Percentiles rank a stretch among this genome's conserved stretches.
These are phyloP conservation scores for Mycena sanguinolenta DNA, from an alignment of 768 basidiomycete genomes.

Conservation along the genomic window DNA sequence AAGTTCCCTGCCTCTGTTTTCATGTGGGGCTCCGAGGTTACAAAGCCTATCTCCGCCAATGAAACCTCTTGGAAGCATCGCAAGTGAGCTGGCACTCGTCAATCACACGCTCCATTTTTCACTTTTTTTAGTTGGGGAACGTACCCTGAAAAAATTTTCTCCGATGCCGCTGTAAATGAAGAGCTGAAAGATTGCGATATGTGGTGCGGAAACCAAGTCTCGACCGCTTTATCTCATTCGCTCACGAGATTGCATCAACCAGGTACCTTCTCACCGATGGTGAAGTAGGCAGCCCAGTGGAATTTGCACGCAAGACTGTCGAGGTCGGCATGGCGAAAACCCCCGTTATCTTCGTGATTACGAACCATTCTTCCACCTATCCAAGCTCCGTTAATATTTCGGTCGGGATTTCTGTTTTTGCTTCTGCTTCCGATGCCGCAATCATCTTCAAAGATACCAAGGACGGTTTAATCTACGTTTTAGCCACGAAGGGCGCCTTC, in stretches of 20 bases:
- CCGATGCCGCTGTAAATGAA: slow-evolving; percentile 5
- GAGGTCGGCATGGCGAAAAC: slow-evolving; percentile 37
- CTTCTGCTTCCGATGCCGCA: slow-evolving; percentile 33
- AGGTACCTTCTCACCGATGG: not conserved
- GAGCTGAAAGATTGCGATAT: slow-evolving; percentile 35
- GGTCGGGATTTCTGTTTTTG: slow-evolving; percentile 35
- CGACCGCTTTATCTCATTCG: too few relatives aligned
- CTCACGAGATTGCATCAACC: too few relatives aligned
- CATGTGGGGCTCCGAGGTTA: slow-evolving; percentile 30
- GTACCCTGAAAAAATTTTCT: slow-evolving; percentile 27
- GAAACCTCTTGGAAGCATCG: slow-evolving; percentile 24
- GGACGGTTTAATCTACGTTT: slow-evolving; percentile 25
- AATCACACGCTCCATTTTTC: not conserved
- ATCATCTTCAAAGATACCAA: slow-evolving; percentile 28
- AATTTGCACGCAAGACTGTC: slow-evolving; percentile 29
- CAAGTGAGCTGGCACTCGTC: slow-evolving; percentile 17
- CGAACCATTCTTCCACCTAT: slow-evolving; percentile 13
- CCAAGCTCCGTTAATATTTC: slow-evolving; percentile 25
- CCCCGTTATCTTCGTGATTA: slow-evolving; percentile 35
- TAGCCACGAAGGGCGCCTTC: slow-evolving; percentile 34
- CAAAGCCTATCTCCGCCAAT: not conserved
- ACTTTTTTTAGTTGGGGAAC: slow-evolving; percentile 30
- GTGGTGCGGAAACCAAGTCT: slow-evolving; percentile 23
- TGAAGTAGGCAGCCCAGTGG: slow-evolving; percentile 20
- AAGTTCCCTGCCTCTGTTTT: slow-evolving; percentile 22